phyloP scores from a whole-genome alignment of 2,329 filamentous ascomycete genomes.

The Sarocladium oryzae region DNA sequence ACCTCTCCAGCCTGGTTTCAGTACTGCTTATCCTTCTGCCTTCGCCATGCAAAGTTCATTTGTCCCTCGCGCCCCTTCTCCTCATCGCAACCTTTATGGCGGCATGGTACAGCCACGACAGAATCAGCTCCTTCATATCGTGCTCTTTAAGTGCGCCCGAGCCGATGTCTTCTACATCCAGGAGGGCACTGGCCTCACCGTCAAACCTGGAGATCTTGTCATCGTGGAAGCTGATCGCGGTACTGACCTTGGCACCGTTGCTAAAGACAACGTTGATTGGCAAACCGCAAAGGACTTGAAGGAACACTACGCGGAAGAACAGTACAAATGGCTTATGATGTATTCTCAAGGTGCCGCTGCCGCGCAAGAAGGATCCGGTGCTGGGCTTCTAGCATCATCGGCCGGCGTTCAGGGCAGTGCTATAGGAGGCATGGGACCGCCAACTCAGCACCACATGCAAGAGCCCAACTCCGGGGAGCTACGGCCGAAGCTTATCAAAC shows the following conservation, averaged over 20 bases:
- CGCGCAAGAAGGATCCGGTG: slow-evolving; percentile 50
- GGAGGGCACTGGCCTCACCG: slow-evolving; percentile 84
- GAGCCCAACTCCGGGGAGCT: slow-evolving; percentile 68
- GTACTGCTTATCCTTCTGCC: slow-evolving; percentile 37
- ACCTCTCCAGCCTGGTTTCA: slow-evolving; percentile 17
- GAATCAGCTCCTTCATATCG: slow-evolving; percentile 74
- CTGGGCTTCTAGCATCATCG: slow-evolving; percentile 57
- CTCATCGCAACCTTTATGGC: slow-evolving; percentile 53
- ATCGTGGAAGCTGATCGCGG: slow-evolving; percentile 97
- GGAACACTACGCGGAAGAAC: slow-evolving; percentile 86
- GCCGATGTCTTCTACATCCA: slow-evolving; percentile 97
- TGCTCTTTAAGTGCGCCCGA: slow-evolving; percentile 92
- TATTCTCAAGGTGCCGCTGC: slow-evolving; percentile 75
- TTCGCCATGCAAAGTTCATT: slow-evolving; percentile 40
- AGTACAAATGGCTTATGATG: slow-evolving; percentile 99
- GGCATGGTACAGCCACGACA: slow-evolving; percentile 54
- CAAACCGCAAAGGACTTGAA: slow-evolving; percentile 83
- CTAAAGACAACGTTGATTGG: slow-evolving; percentile 80
- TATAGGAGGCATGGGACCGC: slow-evolving; percentile 71
- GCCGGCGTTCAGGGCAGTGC: slow-evolving; percentile 62
- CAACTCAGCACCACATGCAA: slow-evolving; percentile 65
- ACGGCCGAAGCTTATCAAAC: slow-evolving; percentile 95
- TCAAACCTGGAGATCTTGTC: slow-evolving; percentile 87
- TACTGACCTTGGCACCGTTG: slow-evolving; percentile 89
- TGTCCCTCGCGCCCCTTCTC: slow-evolving; percentile 48